Conservation (phyloP, 139 green algal species). For the Astrephomene gubernaculifera region DNA sequence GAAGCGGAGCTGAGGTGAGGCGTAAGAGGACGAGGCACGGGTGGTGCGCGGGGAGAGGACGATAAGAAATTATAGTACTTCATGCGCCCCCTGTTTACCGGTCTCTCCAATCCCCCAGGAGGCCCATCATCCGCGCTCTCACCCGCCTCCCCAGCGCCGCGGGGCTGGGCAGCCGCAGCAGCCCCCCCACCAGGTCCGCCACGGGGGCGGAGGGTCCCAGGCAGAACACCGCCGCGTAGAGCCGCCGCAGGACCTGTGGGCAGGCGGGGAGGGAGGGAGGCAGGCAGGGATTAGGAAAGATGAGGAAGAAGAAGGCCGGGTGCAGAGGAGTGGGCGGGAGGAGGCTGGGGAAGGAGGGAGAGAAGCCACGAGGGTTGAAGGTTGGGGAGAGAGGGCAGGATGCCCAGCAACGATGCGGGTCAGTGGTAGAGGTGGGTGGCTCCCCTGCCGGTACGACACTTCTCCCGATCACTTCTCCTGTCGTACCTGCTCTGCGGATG, state of each 20-base stretch:
- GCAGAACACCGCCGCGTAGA: constrained; percentile 48
- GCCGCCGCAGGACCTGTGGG: constrained; percentile 47
- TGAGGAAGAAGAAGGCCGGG: not conserved
- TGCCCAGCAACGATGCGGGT: too few relatives aligned
- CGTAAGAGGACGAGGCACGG: not conserved
- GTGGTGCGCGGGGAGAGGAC: too few relatives aligned
- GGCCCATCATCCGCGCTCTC: not conserved
- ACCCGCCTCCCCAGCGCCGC: not conserved
- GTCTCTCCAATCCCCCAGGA: too few relatives aligned
- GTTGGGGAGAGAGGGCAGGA: too few relatives aligned
- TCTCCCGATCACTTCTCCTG: too few relatives aligned
- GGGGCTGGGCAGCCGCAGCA: constrained; percentile 45
- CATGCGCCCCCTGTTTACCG: too few relatives aligned
- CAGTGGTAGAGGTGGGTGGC: too few relatives aligned
- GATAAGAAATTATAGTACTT: too few relatives aligned
- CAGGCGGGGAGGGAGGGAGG: not conserved
- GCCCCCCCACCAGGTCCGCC: constrained; percentile 36
- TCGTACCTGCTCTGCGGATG: constrained; percentile 45
- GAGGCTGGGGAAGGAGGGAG: not conserved
- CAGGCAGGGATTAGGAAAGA: not conserved
- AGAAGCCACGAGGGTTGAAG: not conserved
- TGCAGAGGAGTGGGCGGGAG: not conserved
- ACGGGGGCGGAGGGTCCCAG: constrained; percentile 42
- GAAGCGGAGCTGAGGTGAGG: constrained; percentile 50
- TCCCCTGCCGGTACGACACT: too few relatives aligned